Percentiles rank a stretch among this genome's conserved stretches.
phyloP scores from a whole-genome alignment of 805 yeast species.

The Ascoidea asiatica region DNA sequence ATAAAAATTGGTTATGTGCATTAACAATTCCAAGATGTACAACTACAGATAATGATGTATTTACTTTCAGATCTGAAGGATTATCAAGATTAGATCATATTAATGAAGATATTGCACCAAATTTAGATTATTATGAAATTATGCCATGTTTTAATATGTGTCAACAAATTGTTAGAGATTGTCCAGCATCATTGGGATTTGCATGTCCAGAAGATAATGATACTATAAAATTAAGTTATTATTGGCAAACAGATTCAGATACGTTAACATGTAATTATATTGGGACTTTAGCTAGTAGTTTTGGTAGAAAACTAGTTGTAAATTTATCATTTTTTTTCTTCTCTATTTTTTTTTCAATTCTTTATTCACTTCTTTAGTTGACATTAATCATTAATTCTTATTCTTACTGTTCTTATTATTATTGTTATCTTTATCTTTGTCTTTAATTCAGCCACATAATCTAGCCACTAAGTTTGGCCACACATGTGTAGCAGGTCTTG shows the following conservation, averaged over 20 bases:
- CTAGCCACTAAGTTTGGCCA: no score
- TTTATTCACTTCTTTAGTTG: no score
- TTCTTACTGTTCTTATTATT: no score
- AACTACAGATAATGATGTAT: constrained; percentile 30
- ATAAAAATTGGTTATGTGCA: constrained; percentile 81
- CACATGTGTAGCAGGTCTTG: no score
- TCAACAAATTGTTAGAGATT: constrained; percentile 62
- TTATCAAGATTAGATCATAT: constrained; percentile 51
- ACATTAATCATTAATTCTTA: no score
- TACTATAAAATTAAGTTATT: constrained; percentile 24
- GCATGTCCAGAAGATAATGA: constrained; percentile 41
- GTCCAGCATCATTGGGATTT: constrained; percentile 70
- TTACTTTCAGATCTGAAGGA: constrained; percentile 29
- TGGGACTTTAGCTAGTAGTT: no score
- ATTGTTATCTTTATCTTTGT: no score
- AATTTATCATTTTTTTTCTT: no score
- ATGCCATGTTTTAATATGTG: constrained; percentile 81
- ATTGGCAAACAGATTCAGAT: constrained; percentile 19
- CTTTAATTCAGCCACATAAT: no score
- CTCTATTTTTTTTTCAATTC: no score
- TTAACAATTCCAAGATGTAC: constrained; percentile 82
- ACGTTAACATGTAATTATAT: not conserved
- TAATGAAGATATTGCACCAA: constrained; percentile 39
- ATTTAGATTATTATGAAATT: constrained; percentile 62
- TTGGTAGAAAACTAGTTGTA: no score